phyloP scores from a whole-genome alignment of 75 land plant genomes.

The Picea glauca region DNA sequence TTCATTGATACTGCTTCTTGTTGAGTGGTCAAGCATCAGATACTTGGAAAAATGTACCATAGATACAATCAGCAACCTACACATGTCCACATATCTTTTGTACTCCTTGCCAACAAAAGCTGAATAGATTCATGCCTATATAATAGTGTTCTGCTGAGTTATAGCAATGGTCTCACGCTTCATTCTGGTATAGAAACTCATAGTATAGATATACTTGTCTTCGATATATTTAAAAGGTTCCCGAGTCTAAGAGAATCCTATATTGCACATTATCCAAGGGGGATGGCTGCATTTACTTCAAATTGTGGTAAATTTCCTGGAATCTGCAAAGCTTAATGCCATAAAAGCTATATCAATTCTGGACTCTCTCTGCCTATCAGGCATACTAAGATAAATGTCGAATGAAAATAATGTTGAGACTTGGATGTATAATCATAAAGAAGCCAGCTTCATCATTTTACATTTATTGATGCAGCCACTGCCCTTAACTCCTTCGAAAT shows the following conservation, averaged over 20 bases:
- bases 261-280: not conserved
- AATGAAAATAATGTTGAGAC: not conserved
- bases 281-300: not conserved
- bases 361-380: not conserved
- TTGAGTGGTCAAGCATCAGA: not conserved
- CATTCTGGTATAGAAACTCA: not conserved
- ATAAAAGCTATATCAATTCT: not conserved
- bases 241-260: not conserved
- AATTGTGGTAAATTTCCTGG: not conserved
- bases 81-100: not conserved
- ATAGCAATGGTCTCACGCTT: not conserved
- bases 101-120: not conserved
- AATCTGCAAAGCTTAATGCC: not conserved
- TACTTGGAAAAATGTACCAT: not conserved
- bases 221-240: not conserved
- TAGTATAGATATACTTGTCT: not conserved
- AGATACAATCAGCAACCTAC: not conserved
- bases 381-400: slow-evolving; percentile 3
- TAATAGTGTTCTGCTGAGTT: not conserved
- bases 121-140: not conserved
- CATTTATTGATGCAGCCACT: slow-evolving; percentile 33
- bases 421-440: not conserved
- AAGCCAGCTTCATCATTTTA: slow-evolving; percentile 4
- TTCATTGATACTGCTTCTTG: not conserved
- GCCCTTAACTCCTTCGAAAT: slow-evolving; percentile 50